Percentiles rank a stretch among this genome's conserved stretches.
Conservation (phyloP, 768 basidiomycete species). For the Termitomyces sp. region DNA sequence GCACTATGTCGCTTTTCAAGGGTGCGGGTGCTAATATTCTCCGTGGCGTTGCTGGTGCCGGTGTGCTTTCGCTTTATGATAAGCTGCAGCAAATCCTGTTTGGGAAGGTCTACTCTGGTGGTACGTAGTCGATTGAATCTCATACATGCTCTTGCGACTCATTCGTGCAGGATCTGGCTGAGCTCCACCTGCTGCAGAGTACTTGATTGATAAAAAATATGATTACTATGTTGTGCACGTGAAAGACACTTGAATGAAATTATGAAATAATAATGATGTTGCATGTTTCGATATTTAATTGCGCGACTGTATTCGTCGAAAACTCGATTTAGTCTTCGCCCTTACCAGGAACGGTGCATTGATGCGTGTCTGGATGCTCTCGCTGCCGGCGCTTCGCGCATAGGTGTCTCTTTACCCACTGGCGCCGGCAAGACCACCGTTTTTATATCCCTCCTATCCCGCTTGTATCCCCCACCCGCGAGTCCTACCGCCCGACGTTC, state of each 20-base stretch:
- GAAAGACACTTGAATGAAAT: neutral
- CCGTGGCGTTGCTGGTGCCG: slow-evolving; percentile 99
- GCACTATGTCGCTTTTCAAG: slow-evolving; percentile 95
- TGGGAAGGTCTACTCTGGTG: slow-evolving; percentile 99
- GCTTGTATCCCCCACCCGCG: slow-evolving; percentile 41
- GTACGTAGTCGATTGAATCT: slow-evolving; percentile 30
- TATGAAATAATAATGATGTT: neutral
- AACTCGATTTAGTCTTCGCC: slow-evolving; percentile 48
- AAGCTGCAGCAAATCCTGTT: slow-evolving; percentile 95
- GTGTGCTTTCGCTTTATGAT: slow-evolving; percentile 98
- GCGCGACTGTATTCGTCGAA: slow-evolving; percentile 5
- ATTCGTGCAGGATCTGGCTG: slow-evolving; percentile 38
- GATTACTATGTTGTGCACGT: neutral
- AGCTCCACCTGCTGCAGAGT: too few relatives aligned
- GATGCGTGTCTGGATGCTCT: slow-evolving; percentile 73
- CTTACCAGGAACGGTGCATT: slow-evolving; percentile 84
- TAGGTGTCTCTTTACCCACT: slow-evolving; percentile 82
- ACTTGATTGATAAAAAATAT: too few relatives aligned
- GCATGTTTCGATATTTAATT: slow-evolving; percentile 7
- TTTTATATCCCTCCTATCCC: slow-evolving; percentile 77
- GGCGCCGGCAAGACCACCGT: slow-evolving; percentile 90
- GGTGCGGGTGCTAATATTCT: slow-evolving; percentile 95
- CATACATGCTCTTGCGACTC: neutral
- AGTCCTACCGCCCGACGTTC: slow-evolving; percentile 47
- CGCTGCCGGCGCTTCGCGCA: slow-evolving; percentile 57